phyloP scores from a whole-genome alignment of 2,329 filamentous ascomycete species.

The Triangularia setosa region DNA sequence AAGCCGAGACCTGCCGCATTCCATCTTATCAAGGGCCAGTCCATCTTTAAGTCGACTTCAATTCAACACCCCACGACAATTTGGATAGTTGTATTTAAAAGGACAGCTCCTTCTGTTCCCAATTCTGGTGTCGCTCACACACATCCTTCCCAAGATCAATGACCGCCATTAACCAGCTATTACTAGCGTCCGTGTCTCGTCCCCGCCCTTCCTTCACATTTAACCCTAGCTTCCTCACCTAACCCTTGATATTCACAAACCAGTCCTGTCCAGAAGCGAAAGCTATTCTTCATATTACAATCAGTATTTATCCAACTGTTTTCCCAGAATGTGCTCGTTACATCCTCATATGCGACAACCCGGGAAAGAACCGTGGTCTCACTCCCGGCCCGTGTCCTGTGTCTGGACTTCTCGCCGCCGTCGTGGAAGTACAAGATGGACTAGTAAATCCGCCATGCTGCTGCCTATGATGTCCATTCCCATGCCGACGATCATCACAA shows the following conservation, averaged over 20 bases:
- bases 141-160: too few species aligned
- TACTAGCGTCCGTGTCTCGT: too few species aligned
- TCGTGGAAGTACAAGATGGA: not conserved
- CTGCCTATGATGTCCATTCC: not conserved
- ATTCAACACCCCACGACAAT: not conserved
- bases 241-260: not conserved
- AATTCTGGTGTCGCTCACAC: not conserved
- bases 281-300: not conserved
- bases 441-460: not conserved
- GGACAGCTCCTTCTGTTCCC: too few species aligned
- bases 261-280: not conserved
- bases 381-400: not conserved
- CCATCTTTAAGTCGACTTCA: not conserved
- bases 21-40: not conserved
- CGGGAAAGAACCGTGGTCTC: conserved; percentile 3
- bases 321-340: not conserved
- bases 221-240: not conserved
- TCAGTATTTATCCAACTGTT: not conserved
- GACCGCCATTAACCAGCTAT: too few species aligned
- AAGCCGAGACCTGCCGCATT: not conserved
- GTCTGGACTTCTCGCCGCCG: not conserved
- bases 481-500: not conserved
- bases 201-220: not conserved
- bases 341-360: conserved; percentile 9
- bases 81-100: too few species aligned